These are phyloP conservation scores for Aureobasidium pullulans DNA, from an alignment of 2,329 filamentous ascomycete genomes.

Conservation along the genomic window DNA sequence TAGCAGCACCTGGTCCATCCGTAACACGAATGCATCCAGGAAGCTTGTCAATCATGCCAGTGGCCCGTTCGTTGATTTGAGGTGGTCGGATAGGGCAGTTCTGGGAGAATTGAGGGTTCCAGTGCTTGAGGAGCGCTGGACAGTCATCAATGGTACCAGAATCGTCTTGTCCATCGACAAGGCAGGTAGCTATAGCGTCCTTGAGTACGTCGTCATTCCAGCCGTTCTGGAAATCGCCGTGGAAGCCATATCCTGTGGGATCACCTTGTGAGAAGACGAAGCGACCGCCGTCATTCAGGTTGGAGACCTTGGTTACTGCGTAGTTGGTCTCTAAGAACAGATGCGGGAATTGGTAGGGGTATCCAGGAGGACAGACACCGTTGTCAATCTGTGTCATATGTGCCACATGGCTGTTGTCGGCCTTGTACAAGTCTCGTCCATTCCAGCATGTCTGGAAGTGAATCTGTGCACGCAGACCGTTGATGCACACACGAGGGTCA, in stretches of 20 bases:
- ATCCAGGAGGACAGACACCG: slow-evolving; percentile 34
- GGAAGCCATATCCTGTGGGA: slow-evolving; percentile 45
- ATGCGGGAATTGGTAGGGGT: slow-evolving; percentile 31
- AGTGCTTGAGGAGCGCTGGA: slow-evolving; percentile 24
- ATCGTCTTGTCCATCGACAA: slow-evolving; percentile 21
- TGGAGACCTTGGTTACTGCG: slow-evolving; percentile 26
- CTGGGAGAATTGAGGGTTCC: slow-evolving; percentile 20
- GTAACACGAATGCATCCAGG: slow-evolving; percentile 30
- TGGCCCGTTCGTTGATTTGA: slow-evolving; percentile 24
- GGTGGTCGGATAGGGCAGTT: slow-evolving; percentile 24
- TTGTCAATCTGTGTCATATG: slow-evolving; percentile 34
- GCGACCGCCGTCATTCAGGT: slow-evolving; percentile 27
- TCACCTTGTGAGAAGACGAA: slow-evolving; percentile 44
- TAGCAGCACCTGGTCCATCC: slow-evolving; percentile 25
- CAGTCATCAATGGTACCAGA: slow-evolving; percentile 30
- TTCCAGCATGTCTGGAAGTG: slow-evolving; percentile 34
- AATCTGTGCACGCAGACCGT: slow-evolving; percentile 31
- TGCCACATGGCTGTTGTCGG: slow-evolving; percentile 35
- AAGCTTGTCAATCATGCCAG: slow-evolving; percentile 25
- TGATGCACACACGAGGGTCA: slow-evolving; percentile 21
- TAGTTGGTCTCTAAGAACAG: slow-evolving; percentile 37
- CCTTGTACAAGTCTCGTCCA: slow-evolving; percentile 29
- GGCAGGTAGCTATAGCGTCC: slow-evolving; percentile 31
- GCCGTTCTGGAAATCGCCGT: slow-evolving; percentile 49
- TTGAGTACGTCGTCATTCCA: slow-evolving; percentile 36